Base-by-base conservation (phyloP, 306 rosid genomes). In the Neltuma alba region DNA sequence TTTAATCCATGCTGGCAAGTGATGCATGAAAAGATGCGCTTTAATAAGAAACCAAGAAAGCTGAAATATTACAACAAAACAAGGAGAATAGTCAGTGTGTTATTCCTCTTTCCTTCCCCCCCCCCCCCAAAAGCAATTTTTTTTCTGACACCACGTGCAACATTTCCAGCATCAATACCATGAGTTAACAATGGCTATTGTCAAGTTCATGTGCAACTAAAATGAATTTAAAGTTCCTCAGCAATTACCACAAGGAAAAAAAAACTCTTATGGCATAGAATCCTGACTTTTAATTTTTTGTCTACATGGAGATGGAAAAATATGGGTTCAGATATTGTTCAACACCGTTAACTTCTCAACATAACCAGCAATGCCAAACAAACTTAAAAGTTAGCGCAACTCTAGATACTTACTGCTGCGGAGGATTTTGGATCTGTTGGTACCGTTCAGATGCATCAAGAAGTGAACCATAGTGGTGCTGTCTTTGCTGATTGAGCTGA, bases 401-500 rank as follows among this genome's bases (percentile, higher is more conserved):
- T 76, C 65, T 30, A 82, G 61, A 68, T 75, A 96, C 98, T 96
- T 86, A 96, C 97, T 84, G 94, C 81, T 96, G 97, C 70, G 99
- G 76, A 78, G 87, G 92, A 89, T 86, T 93, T 85, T 88, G 99
- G 76, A 89, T 79, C 45, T 91, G 94, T 31, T 89, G 98, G 83
- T 85, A 91, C 54, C 93, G 94, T 70, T 96, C 99, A 83, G 89
- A 87, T 33, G 92, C 92, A 76, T 93, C 98, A 67, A 96, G 83
- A 65, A 96, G 91, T 72, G 99, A 93, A 61, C 96, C 97, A 72
- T 93, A 93, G 88, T 96, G 97, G 82, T 91, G 89, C 78, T 91
- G 98, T 9, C 98, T 84, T 82, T 96, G 99, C 85, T 93, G 98
- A 86, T 91, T 96, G 74, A 96, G 96, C 86, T 96, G 99, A 80